Base-by-base conservation (phyloP, 108 stramenopile genomes). In the Cyclotella choctawhatcheeana region DNA sequence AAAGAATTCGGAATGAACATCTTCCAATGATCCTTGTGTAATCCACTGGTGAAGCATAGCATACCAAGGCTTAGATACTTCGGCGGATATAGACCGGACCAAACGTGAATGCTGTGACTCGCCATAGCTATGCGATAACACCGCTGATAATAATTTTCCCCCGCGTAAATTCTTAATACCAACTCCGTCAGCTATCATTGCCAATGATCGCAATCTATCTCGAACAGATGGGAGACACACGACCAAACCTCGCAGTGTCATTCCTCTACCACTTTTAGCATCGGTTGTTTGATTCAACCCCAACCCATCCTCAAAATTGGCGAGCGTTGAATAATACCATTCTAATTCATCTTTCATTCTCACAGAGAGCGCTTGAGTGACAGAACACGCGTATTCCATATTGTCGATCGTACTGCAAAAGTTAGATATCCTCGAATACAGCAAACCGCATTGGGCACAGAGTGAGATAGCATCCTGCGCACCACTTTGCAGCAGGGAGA, bases 401-500 rank as follows among this genome's bases (percentile, higher is more conserved):
- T 78, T 73, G 8, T 79, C 33, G 14, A 76, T 58, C 26, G 32
- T 43, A n/a, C 74, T 72, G 20, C 93, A 68, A 58, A 86, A 90
- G n/a, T 27, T 4, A n/a, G 64, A 22, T 7, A 94, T 64, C 16
- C 86, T 69, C 30, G 72, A 58, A 64, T 88, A 96, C 22, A 96
- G 63, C 94, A 93, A 96, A 2, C 97, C 97, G 2, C 87, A 83
- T 78, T 96, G 93, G 17, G 86, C 89, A 55, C 88, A 87, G 22
- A 90, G 61, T 10, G 74, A 67, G 0, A 94, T 59, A 14, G 93
- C 93, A 79, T 94, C 90, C 3, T 71, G 58, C 0, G 88, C 79
- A 18, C 93, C 93, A 54, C 74, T 84, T 33, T 88, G 85, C 29
- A 93, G 62, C 18, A 76, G 47, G 1, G 90, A 78, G 37, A 76